Evolutionary conservation across 208 protist genomes (phyloP), one percentile per base, ranked within the genome.

Genomic region (Crithidia bombi): DNA sequence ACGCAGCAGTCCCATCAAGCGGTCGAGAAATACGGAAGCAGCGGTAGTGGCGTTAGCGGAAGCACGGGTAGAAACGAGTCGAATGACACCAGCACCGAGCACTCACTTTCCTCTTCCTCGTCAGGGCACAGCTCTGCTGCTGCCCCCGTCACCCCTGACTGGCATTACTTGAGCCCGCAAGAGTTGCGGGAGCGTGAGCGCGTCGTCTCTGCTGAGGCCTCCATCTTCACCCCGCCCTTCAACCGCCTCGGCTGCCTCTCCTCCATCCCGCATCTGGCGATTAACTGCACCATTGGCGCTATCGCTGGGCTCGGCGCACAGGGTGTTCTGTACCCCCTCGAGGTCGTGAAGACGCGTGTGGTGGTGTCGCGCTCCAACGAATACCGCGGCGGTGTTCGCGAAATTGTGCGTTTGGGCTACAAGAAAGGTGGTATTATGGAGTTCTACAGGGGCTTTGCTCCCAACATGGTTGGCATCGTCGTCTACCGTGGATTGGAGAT

Each of bases 331-430:
- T 97, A 97, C 73, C 94, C 94, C 7, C 35, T 98, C 21, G 92
- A 98, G 72, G 86, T 97, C n/a, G 76, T 97, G 23, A 97, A 97
- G 70, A 98, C 94, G 32, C 84, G 94, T 17, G 85, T 95, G 30
- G 73, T 80, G 2, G 93, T 96, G 6, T 88, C 93, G 38, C 81
- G 81, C 33, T 87, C 39, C 44, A 76, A 65, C 28, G 90, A 97
- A 68, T 94, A 85, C 62, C 47, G 57, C 7, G 91, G 91, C 46
- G 90, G 90, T 21, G 81, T 95, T 17, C 23, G 68, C 3, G 79
- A 90, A 35, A 79, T 94, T 1, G 49, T 93, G 10, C 47, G 68
- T 11, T 47, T 81, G 7, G 89, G 83, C 19, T 97, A 97, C 69
- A 61, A 56, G 25, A 65, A 69, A 17, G 88, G 88, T n/a, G 92